A percentile compares a stretch with the other conserved stretches of the same genome.
These are phyloP conservation scores for Suaeda aralocaspica DNA, from an alignment of 148 eudicot genomes.

Conservation along the genomic window DNA sequence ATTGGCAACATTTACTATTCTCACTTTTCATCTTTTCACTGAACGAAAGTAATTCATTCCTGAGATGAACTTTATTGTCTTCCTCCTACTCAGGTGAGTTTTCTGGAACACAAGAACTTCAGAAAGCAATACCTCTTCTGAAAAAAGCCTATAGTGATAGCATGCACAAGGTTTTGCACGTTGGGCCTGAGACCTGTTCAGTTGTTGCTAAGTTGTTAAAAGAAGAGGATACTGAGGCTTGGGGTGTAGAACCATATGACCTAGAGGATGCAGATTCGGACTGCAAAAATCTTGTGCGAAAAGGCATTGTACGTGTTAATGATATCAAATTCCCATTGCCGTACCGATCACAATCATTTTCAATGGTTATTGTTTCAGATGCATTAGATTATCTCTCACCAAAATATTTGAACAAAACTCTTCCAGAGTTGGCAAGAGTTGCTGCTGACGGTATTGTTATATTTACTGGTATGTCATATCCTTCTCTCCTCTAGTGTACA, in stretches of 20 bases:
- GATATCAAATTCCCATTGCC: constrained; percentile 96
- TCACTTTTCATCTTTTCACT: not conserved
- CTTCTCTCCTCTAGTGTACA: too few species aligned
- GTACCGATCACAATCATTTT: constrained; percentile 70
- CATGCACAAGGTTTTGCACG: constrained; percentile 85
- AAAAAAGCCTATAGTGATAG: constrained; percentile 77
- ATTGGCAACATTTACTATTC: not conserved
- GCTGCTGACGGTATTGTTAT: constrained; percentile 74
- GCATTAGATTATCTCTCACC: constrained; percentile 90
- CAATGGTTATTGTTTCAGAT: constrained; percentile 82
- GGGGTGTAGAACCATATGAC: constrained; percentile 98
- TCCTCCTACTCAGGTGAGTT: constrained; percentile 47
- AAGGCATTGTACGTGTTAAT: constrained; percentile 88
- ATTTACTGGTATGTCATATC: constrained; percentile 54
- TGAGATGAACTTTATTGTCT: constrained; percentile 2
- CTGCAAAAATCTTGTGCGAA: constrained; percentile 77
- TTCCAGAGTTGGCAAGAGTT: constrained; percentile 88
- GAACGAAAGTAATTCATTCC: not conserved
- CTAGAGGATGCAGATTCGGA: constrained; percentile 67
- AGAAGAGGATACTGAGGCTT: constrained; percentile 87
- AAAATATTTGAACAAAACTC: constrained; percentile 79
- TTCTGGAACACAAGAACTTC: constrained; percentile 69
- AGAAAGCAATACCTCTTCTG: constrained; percentile 57
- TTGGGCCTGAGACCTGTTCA: constrained; percentile 92
- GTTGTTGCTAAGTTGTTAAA: constrained; percentile 66